Evolutionary conservation across 495 filamentous ascomycete genomes (phyloP).

Genomic region (Amniculicola lignicola): DNA sequence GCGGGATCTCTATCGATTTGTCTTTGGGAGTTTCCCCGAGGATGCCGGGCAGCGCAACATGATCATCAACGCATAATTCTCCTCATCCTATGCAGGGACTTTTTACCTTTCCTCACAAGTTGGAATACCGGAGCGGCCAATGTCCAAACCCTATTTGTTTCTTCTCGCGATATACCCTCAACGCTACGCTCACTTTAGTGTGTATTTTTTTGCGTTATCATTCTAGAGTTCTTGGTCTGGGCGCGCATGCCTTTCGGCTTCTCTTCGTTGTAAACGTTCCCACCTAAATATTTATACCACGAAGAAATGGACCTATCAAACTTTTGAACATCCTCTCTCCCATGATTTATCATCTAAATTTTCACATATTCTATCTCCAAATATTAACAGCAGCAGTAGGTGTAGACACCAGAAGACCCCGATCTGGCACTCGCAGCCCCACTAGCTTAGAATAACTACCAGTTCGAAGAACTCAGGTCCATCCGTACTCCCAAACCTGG

Average conservation of each 20-base stretch:
- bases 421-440: too few species aligned
- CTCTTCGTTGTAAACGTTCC: constrained; percentile 10
- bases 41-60: constrained; percentile 52
- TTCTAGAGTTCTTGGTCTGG: not conserved
- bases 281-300: too few species aligned
- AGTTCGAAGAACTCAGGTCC: too few species aligned
- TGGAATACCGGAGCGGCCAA: not conserved
- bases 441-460: too few species aligned
- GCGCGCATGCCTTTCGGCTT: not conserved
- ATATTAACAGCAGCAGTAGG: too few species aligned
- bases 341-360: too few species aligned
- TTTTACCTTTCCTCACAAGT: not conserved
- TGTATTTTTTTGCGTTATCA: constrained; percentile 1
- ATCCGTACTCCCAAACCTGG: too few species aligned
- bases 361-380: too few species aligned
- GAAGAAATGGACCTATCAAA: too few species aligned
- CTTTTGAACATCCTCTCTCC: too few species aligned
- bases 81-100: not conserved
- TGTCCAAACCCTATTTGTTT: constrained; percentile 1
- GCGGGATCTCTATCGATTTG: constrained; percentile 74
- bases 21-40: constrained; percentile 78
- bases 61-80: constrained; percentile 26
- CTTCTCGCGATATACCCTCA: constrained; percentile 26
- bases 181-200: constrained; percentile 22
- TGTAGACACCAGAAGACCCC: too few species aligned